Evolutionary conservation across 208 protist species (phyloP), one percentile per base, ranked within the genome.

Genomic region (Kentomonas sorsogonicus): DNA sequence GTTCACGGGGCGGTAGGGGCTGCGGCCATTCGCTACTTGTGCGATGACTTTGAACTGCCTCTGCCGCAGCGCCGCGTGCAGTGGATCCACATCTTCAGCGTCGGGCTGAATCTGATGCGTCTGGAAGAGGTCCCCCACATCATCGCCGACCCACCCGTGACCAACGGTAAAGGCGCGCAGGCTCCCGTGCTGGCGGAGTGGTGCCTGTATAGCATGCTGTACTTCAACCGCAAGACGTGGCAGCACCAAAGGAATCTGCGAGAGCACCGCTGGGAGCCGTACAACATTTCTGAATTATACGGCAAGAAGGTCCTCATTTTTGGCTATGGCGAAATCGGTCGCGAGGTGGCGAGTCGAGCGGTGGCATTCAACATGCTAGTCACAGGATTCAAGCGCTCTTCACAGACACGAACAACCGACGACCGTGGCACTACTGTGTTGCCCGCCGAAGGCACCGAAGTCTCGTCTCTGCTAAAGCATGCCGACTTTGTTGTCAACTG

Each of bases 301-400:
- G 73, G 81, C 11, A 29, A 74, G 63, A 85, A 72, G 66, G 60
- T 92, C 5, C 81, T 81, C 22, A 74, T 92, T 39, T 62, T 92
- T 30, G 85, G 85, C 53, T 92, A 88, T 68, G 78, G 85, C 27
- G 69, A 84, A 46, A 89, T 92, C 70, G 81, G 78, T 4, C 62
- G 68, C 16, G 69, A 72, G 23, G 70, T 62, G 5, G 76, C 60
- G 11, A 57, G 65, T 20, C 57, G 76, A 40, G 44, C 69, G 34
- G 26, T 47, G 25, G 58, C 63, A n/a, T 40, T 92, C 22, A 62
- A 54, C 11, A 75, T 92, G 67, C 52, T 79, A 6, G 72, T 79
- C 20, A 77, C 72, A 0, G 83, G 79, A 3, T 62, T 82, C 31
- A 63, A 64, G 39, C 76, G 70, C 51, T 73, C 26, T 11, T 30